A percentile compares a stretch with the other conserved stretches of the same genome.
Conservation (phyloP, 2,329 filamentous ascomycete species). For the Seiridium cupressi region DNA sequence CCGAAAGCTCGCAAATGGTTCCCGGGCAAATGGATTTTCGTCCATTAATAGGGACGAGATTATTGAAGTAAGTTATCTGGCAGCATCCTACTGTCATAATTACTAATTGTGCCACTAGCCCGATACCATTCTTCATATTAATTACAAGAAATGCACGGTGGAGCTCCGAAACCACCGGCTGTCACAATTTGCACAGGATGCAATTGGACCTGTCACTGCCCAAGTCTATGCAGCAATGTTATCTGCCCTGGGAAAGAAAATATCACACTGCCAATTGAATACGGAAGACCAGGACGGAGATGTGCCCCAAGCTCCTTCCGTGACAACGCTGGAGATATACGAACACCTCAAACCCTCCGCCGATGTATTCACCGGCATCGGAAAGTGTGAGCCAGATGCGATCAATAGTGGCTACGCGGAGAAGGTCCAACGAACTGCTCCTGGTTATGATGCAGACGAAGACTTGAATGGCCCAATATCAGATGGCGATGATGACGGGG, state of each 20-base stretch:
- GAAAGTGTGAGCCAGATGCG: constrained; percentile 41
- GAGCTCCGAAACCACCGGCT: constrained; percentile 78
- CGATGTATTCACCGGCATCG: constrained; percentile 56
- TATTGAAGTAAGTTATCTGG: constrained; percentile 5
- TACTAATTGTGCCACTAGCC: constrained; percentile 47
- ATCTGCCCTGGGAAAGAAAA: constrained; percentile 65
- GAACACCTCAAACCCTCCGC: constrained; percentile 51
- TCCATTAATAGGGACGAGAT: constrained; percentile 10
- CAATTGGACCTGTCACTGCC: constrained; percentile 71
- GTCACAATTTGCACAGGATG: constrained; percentile 67
- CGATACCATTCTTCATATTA: constrained; percentile 73
- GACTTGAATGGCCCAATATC: constrained; percentile 27
- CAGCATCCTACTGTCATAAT: not conserved
- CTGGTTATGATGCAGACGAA: constrained; percentile 24
- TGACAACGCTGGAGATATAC: constrained; percentile 57
- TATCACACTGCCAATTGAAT: constrained; percentile 65
- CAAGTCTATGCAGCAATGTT: constrained; percentile 77
- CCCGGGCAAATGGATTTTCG: constrained; percentile 30
- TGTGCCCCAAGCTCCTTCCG: constrained; percentile 30
- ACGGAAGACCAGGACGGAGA: constrained; percentile 37
- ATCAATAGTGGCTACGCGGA: constrained; percentile 45
- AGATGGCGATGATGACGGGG: constrained; percentile 30
- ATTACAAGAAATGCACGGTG: constrained; percentile 81
- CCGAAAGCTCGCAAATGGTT: constrained; percentile 52
- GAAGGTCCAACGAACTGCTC: constrained; percentile 40